These are phyloP conservation scores for Neospermospora avenae DNA, from an alignment of 2,329 filamentous ascomycete genomes.

Conservation along the genomic window DNA sequence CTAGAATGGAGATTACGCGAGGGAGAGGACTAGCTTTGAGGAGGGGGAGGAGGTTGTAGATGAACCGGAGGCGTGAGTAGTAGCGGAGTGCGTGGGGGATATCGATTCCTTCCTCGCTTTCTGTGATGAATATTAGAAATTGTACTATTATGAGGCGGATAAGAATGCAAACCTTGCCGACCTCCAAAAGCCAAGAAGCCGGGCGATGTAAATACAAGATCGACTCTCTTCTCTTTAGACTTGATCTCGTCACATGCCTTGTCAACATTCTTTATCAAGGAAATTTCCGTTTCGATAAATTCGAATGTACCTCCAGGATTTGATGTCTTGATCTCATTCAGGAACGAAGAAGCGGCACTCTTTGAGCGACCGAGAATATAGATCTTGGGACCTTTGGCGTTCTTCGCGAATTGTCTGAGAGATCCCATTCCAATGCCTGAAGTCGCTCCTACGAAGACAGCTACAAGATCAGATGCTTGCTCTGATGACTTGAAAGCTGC, in stretches of 20 bases:
- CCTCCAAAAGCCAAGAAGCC: slow-evolving; percentile 37
- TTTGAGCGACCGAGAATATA: slow-evolving; percentile 52
- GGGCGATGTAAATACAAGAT: slow-evolving; percentile 46
- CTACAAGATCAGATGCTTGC: slow-evolving; percentile 40
- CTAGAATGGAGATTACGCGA: slow-evolving; percentile 53
- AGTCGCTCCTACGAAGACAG: slow-evolving; percentile 52
- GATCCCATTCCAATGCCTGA: slow-evolving; percentile 51
- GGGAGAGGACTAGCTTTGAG: slow-evolving; percentile 44
- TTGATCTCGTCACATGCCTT: slow-evolving; percentile 44
- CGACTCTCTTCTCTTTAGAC: slow-evolving; percentile 42
- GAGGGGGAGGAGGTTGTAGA: slow-evolving; percentile 53
- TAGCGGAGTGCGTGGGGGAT: slow-evolving; percentile 49
- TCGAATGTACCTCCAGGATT: slow-evolving; percentile 44
- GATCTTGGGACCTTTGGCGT: slow-evolving; percentile 41
- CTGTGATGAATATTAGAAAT: slow-evolving; percentile 35
- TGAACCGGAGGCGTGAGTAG: slow-evolving; percentile 57
- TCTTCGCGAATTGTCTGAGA: slow-evolving; percentile 44
- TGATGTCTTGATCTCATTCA: slow-evolving; percentile 40
- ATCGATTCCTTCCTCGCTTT: slow-evolving; percentile 56
- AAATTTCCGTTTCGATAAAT: slow-evolving; percentile 50
- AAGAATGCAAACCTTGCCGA: slow-evolving; percentile 24
- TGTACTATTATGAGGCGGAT: neutral
- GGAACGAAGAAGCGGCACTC: slow-evolving; percentile 32
- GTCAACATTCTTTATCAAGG: slow-evolving; percentile 50
- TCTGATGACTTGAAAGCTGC: slow-evolving; percentile 31